Evolutionary conservation across 139 green algal genomes (phyloP).

Genomic region (Zygnema cylindricum): DNA sequence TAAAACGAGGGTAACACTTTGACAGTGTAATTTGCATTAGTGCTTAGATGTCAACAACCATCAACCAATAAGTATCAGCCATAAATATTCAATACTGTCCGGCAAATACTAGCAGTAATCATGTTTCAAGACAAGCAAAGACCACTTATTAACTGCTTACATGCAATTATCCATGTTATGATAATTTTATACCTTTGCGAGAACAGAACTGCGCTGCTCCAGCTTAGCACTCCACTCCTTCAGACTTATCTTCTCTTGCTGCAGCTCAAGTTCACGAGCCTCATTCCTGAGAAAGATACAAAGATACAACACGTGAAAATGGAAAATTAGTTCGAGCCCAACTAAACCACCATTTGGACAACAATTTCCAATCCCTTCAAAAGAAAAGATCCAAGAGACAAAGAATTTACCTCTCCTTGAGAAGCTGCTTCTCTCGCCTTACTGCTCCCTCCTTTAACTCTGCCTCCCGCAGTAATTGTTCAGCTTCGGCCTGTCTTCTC

Average conservation of each 20-base stretch:
- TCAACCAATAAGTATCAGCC: too few relatives aligned
- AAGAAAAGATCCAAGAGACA: not conserved
- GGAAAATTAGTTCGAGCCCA: not conserved
- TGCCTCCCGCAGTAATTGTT: slow-evolving; percentile 15
- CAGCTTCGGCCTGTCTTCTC: slow-evolving; percentile 23
- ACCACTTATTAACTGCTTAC: too few relatives aligned
- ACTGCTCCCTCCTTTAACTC: slow-evolving; percentile 14
- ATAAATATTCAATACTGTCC: too few relatives aligned
- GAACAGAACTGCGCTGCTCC: not conserved
- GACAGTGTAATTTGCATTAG: too few relatives aligned
- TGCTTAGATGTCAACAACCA: too few relatives aligned
- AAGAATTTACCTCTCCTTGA: not conserved
- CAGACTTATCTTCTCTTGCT: not conserved
- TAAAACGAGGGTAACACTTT: too few relatives aligned
- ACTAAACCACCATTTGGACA: not conserved
- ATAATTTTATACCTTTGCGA: too few relatives aligned
- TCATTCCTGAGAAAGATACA: not conserved
- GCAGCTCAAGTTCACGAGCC: not conserved
- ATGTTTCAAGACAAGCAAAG: too few relatives aligned
- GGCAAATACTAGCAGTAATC: too few relatives aligned
- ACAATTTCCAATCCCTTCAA: not conserved
- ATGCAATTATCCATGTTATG: too few relatives aligned
- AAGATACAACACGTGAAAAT: not conserved
- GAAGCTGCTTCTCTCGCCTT: not conserved
- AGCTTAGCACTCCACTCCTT: not conserved